A percentile compares a stretch with the other conserved stretches of the same genome.
Evolutionary conservation across 169 alveolate genomes (phyloP).

Genomic region (Ichthyophthirius multifiliis): DNA sequence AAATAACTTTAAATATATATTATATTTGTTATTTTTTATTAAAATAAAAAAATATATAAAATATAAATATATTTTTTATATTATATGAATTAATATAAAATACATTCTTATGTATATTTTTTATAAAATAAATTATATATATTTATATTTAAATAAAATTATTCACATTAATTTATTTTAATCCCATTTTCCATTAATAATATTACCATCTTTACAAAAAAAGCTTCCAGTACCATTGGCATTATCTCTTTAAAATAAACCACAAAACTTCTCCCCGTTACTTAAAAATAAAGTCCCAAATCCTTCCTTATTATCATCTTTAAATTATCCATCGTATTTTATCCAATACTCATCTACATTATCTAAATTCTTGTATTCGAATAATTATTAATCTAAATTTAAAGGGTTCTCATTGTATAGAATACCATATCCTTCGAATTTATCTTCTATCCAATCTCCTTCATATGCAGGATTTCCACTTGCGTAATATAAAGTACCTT

Average conservation of each 20-base stretch:
- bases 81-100: no score
- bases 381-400: not conserved
- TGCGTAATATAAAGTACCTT: conserved; percentile 25
- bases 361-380: conserved; percentile 37
- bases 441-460: conserved; percentile 43
- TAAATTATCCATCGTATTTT: not conserved
- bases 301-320: not conserved
- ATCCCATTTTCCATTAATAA: not conserved
- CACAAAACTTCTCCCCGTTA: not conserved
- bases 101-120: no score
- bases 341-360: conserved; percentile 18
- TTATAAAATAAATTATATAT: no score
- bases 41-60: no score
- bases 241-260: not conserved
- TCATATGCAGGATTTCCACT: conserved; percentile 44
- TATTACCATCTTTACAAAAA: not conserved
- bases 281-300: not conserved
- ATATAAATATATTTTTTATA: no score
- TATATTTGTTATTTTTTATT: no score
- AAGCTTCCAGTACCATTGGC: not conserved
- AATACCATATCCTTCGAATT: conserved; percentile 34
- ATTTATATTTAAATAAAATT: no score
- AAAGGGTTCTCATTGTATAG: conserved; percentile 38
- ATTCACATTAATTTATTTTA: not conserved
- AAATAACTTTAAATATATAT: no score